phyloP scores from a whole-genome alignment of 2,329 filamentous ascomycete species.

The Penicillium italicum region DNA sequence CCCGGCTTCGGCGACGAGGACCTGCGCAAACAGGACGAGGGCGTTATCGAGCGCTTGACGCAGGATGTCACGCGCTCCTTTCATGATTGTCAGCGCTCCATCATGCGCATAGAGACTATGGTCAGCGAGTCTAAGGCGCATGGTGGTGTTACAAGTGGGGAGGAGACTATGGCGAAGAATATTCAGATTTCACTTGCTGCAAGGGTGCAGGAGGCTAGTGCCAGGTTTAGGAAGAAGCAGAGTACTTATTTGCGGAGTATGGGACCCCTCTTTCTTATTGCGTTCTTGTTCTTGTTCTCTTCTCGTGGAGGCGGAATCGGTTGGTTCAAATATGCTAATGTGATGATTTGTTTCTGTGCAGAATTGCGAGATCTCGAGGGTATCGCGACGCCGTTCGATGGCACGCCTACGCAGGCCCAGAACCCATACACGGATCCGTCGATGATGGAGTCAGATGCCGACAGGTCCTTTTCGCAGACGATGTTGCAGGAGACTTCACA shows the following conservation, averaged over 20 bases:
- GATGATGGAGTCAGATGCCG: constrained; percentile 86
- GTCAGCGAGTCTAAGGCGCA: constrained; percentile 73
- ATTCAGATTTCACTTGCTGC: constrained; percentile 88
- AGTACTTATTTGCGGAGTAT: constrained; percentile 91
- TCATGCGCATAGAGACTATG: constrained; percentile 83
- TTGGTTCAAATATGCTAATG: neutral
- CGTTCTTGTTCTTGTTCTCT: neutral
- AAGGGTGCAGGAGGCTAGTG: constrained; percentile 85
- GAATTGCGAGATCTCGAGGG: constrained; percentile 72
- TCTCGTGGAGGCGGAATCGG: constrained; percentile 8
- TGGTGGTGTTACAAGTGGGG: constrained; percentile 68
- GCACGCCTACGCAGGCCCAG: constrained; percentile 49
- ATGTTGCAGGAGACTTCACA: constrained; percentile 76
- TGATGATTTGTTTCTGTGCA: constrained; percentile 32
- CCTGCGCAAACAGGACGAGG: constrained; percentile 79
- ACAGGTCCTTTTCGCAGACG: constrained; percentile 85
- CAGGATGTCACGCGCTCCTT: constrained; percentile 86
- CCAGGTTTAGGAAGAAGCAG: constrained; percentile 94
- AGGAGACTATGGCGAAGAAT: constrained; percentile 94
- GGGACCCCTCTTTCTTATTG: constrained; percentile 11
- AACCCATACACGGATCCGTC: constrained; percentile 79
- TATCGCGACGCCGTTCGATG: constrained; percentile 51
- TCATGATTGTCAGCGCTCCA: constrained; percentile 82
- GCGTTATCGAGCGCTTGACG: constrained; percentile 84
- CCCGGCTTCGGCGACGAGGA: constrained; percentile 96